A percentile compares a stretch with the other conserved stretches of the same genome.
Conservation (phyloP, 306 rosid species). For the Acacia confusa region DNA sequence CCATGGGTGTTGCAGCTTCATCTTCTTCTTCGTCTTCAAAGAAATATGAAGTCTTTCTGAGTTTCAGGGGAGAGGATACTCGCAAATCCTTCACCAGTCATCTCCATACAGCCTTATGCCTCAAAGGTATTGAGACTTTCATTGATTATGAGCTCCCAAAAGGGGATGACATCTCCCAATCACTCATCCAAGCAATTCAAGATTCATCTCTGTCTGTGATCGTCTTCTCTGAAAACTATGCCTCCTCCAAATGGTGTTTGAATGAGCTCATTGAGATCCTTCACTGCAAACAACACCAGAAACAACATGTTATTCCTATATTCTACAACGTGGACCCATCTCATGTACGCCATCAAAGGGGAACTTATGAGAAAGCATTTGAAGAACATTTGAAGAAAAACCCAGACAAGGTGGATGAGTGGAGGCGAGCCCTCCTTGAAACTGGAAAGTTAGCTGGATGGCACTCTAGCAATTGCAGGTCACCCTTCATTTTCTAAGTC, state of each 20-base stretch:
- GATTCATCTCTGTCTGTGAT: not conserved
- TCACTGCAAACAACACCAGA: not conserved
- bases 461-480: not conserved
- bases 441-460: not conserved
- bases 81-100: not conserved
- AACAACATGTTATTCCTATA: not conserved
- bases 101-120: not conserved
- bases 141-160: not conserved
- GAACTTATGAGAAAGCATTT: not conserved
- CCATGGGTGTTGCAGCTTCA: no score
- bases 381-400: not conserved
- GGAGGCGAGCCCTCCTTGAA: not conserved
- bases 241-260: not conserved
- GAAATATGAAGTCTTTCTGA: not conserved
- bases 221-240: not conserved
- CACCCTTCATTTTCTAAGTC: not conserved
- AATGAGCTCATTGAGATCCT: not conserved
- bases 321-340: not conserved
- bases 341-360: not conserved
- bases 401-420: not conserved
- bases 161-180: not conserved
- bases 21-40: not conserved
- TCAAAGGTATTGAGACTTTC: not conserved
- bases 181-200: not conserved
- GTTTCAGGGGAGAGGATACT: not conserved